Base-by-base conservation (phyloP, 2,329 filamentous ascomycete species). In the Trichoderma breve region DNA sequence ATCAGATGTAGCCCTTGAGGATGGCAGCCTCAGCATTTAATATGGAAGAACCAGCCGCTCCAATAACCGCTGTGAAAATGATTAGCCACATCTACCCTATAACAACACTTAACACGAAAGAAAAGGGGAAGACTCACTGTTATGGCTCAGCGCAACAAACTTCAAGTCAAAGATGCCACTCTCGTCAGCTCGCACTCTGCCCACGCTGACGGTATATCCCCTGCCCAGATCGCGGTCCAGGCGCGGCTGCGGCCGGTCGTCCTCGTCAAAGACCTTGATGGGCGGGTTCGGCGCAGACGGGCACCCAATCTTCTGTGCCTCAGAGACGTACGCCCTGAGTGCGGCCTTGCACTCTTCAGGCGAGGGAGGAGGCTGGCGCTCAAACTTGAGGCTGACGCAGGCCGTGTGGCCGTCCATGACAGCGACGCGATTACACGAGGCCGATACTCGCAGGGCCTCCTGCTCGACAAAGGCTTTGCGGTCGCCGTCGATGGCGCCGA, bases 11-110 rank as follows among this genome's bases (percentile, higher is more conserved):
- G 6, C 95, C 95, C 85, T 97, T 97, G 75, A 98, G 88, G 12
- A 97, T 91, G 28, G 94, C 94, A 32, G 94, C 94, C 82, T 98
- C 95, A 32, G 95, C 94, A 78, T 98, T 98, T 77, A 98, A 83
- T 82, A 98, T 97, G 36, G 93, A 97, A 2, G 94, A 97, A 12
- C 96, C 96, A n/a, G 95, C 95, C 36, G 96, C 96, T 75, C 95
- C 95, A 80, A 99, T 95, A 71, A 99, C 92, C 73, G 95, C 91
- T 90, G 18, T 11, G 57, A 3, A 14, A 2, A 15, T 11, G 12
- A 34, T 24, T 62, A 24, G 12, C 39, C 24, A 15, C 6, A 62
- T n/a, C n/a, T 43, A 64, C 43, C 43, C 47, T 26, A 24, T 34
- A 34, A 39, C 15, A 43, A 43, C 9, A 51, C 21, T 14, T 2